Evolutionary conservation across 2,329 filamentous ascomycete genomes (phyloP), one percentile per base, ranked within the genome.

Genomic region (Penicillium sp.): DNA sequence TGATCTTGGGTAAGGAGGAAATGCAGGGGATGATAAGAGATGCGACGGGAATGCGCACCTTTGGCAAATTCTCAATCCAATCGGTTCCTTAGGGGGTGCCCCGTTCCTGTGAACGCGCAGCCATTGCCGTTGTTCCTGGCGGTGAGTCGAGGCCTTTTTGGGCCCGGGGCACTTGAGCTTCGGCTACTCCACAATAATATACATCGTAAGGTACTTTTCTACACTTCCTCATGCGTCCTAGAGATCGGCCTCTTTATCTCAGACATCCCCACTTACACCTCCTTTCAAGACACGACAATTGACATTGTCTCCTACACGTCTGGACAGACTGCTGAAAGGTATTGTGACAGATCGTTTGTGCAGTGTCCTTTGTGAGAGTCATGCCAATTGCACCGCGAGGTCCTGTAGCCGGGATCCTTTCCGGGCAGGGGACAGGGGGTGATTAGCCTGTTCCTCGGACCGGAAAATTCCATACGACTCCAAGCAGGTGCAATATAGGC

Each of bases 91-190:
- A 22, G 19, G 19, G 19, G 19, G 16, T 28, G 43, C 14, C 43
- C 43, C 43, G 45, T 48, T 48, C 45, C 45, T 30, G 25, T 28
- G 45, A 28, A 28, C n/a, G 25, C 62, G 53, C 53, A 57, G 19
- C 61, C 61, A 63, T 64, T 19, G 46, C 45, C 16, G 33, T 55
- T n/a, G 52, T 61, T 25, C 54, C 59, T 61, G 62, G 62, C 62
- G 62, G 62, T 64, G 62, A 64, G 56, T 64, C 56, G n/a, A 43
- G 25, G 51, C 52, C 45, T 58, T 42, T 42, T 35, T 3, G 40
- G 33, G 33, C 33, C 11, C 11, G 30, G 30, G 43, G 13, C 13
- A 30, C 26, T 48, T 48, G 14, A 26, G 48, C 30, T 33, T 51
- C 22, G 19, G 38, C 28, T 38, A 55, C 62, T 61, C 56, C 62